Base-by-base conservation (phyloP, 164 flowering plant genomes). In the Nymphaea thermarum region DNA sequence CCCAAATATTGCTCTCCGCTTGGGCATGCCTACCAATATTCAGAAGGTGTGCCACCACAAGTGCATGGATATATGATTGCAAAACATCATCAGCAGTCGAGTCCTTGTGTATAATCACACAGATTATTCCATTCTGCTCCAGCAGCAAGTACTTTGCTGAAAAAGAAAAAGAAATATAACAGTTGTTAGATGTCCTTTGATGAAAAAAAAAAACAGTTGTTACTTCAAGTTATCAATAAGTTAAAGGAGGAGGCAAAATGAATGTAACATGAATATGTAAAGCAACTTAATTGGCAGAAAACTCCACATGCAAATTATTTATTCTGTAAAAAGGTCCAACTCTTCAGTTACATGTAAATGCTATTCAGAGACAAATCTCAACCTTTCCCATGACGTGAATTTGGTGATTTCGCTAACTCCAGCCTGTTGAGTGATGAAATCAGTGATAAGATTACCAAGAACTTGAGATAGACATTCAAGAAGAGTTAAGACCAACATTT, bases 41-140 rank as follows among this genome's bases (percentile, higher is more conserved):
- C 18, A 43, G 25, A 59, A 79, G 74, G 70, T 75, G 76, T 71
- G 85, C 86, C 84, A 86, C 45, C 60, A 86, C 91, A 73, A 86
- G 88, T 11, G 96, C 97, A 79, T 92, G 99, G 67, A 90, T 68
- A 73, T 77, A 90, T 36, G 97, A 82, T 75, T 84, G 84, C 78
- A 95, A 71, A 68, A 87, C 72, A 75, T 95, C 97, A 17, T 84
- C 75, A 67, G 90, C 78, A 44, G 84, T 80, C 16, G 98, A 80
- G 69, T 87, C 76, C 75, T 83, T 95, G 70, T 90, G 98, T 69
- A 82, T 53, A 70, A 90, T 53, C 59, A 89, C 70, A 47, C 67
- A 75, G 71, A 89, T 71, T 17, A 62, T 71, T 64, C 87, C 85
- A 51, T 81, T 79, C 70, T 76, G 85, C 73, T 82, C 81, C 74